Percentiles rank a stretch among this genome's conserved stretches.
Evolutionary conservation across 2,329 filamentous ascomycete species (phyloP).

Genomic region (Davidsoniella virescens): DNA sequence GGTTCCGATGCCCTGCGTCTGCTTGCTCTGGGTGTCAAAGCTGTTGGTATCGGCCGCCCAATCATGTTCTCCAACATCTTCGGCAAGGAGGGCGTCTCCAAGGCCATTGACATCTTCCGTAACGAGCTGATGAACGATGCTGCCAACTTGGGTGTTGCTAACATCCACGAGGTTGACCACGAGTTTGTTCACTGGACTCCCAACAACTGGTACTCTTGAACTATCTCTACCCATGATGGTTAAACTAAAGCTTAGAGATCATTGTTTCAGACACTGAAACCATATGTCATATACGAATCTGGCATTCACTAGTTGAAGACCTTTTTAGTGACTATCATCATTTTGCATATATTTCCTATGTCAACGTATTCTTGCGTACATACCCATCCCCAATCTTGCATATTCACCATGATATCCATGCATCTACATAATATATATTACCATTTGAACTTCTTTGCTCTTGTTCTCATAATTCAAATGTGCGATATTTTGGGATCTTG

Average conservation of each 20-base stretch:
- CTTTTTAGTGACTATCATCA: not conserved
- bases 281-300: not conserved
- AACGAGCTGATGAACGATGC: constrained; percentile 31
- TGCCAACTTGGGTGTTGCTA: constrained; percentile 26
- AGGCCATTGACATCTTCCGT: constrained; percentile 29
- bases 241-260: not conserved
- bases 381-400: too few relatives aligned
- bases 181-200: constrained; percentile 19
- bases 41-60: constrained; percentile 31
- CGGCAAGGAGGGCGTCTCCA: constrained; percentile 31
- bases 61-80: constrained; percentile 27
- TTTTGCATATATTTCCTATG: not conserved
- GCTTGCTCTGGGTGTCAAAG: constrained; percentile 27
- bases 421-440: too few relatives aligned
- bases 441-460: too few relatives aligned
- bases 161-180: constrained; percentile 22
- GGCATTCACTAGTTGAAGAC: not conserved
- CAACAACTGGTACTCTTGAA: constrained; percentile 17
- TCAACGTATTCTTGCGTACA: too few relatives aligned
- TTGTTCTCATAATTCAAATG: too few relatives aligned
- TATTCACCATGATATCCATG: too few relatives aligned
- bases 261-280: not conserved
- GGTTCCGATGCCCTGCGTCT: constrained; percentile 28
- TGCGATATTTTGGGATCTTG: too few relatives aligned
- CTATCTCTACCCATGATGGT: not conserved